Percentiles rank a stretch among this genome's conserved stretches.
Conservation (phyloP, 352 stramenopile species). For the Phytophthora hibernalis region DNA sequence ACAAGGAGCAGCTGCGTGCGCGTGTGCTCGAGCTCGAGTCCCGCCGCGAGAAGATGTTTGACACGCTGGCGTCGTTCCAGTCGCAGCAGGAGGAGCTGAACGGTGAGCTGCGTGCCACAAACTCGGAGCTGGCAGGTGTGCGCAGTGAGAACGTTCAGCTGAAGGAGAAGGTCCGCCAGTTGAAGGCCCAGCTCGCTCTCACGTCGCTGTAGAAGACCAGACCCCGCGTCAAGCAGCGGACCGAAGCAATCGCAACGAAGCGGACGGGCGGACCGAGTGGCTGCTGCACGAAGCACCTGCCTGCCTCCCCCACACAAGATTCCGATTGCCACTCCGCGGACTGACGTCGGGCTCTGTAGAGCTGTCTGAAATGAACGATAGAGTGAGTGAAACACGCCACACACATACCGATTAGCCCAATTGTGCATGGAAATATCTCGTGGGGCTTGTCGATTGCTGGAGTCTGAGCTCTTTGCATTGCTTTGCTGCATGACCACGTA, state of each 20-base stretch:
- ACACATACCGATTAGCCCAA: not conserved
- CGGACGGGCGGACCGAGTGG: constrained; percentile 34
- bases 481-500: constrained; percentile 1
- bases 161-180: constrained; percentile 67
- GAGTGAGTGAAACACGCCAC: constrained; percentile 17
- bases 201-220: constrained; percentile 51
- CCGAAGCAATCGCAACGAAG: constrained; percentile 27
- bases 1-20: constrained; percentile 70
- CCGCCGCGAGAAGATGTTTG: constrained; percentile 82
- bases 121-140: constrained; percentile 53
- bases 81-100: constrained; percentile 64
- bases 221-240: constrained; percentile 18
- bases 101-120: constrained; percentile 56
- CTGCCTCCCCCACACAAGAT: constrained; percentile 21
- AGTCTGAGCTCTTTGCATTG: not conserved
- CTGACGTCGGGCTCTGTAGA: constrained; percentile 24
- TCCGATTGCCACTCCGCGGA: constrained; percentile 16
- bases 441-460: constrained; percentile 14
- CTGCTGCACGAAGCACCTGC: constrained; percentile 19
- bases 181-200: constrained; percentile 67
- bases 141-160: constrained; percentile 69
- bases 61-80: constrained; percentile 73
- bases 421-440: constrained; percentile 22
- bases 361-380: constrained; percentile 17
- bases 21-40: constrained; percentile 76